Base-by-base conservation (phyloP, 2,329 filamentous ascomycete species). In the Elsinoe fawcettii region DNA sequence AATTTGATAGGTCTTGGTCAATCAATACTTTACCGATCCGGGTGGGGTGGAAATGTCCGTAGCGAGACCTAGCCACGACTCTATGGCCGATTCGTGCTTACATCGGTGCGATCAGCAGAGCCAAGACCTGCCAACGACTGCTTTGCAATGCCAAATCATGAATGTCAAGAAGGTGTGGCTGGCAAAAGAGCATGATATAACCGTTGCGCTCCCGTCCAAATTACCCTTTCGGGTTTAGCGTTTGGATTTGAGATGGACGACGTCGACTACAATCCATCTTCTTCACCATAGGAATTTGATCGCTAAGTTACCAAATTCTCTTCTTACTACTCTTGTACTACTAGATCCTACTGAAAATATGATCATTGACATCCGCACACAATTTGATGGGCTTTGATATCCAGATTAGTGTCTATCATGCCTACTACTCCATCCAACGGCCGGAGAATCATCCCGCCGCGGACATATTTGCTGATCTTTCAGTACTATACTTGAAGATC, bases 181-280 rank as follows among this genome's bases (percentile, higher is more conserved):
- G 46, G 46, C 41, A 46, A 25, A 47, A 51, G 46, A 18, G 16
- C 20, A 32, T 51, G 46, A 51, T 51, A 51, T 32, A 32, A 51
- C 46, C 46, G 46, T 51, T 51, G 46, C 25, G 25, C 27, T 51
- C 23, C 46, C 46, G 46, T 34, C 7, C 25, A 32, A 11, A 34
- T 51, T 51, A 20, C 46, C 46, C 9, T 3, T 51, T 51, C 34
- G 12, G 46, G 46, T 12, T 16, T 51, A 51, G 46, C 46, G 46
- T 34, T 25, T 20, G 25, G 16, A 7, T 22, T 20, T 12, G 14
- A 51, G n/a, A 46, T 25, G 41, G 20, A n/a, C 46, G 46, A 32
- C 27, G 16, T 51, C n/a, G 25, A 34, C 23, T 20, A 22, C 27
- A 8, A 11, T 20, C 12, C 25, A 5, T 18, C 7, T 25, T 25